Base-by-base conservation (phyloP, 257 asterid genomes). In the Solanum ossicruentum region DNA sequence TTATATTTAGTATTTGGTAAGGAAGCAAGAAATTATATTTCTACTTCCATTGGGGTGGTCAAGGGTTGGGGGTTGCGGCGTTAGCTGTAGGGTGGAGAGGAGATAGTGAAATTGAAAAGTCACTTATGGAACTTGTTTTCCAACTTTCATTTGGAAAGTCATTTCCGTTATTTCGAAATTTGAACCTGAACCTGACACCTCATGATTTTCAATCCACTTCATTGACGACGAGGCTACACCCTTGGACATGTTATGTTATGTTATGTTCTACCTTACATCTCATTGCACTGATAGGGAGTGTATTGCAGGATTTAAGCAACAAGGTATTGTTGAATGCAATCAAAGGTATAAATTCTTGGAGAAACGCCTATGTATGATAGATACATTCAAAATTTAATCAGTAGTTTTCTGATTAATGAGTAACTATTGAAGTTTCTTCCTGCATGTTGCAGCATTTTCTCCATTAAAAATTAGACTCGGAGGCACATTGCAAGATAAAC, bases 401-500 rank as follows among this genome's bases (percentile, higher is more conserved):
- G 89, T 82, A 58, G 57, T 49, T 57, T 12, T 52, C 52, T 82
- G 83, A 7, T 51, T 56, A 67, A 36, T 26, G 60, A 43, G 72
- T 9, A n/a, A 32, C 39, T 23, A 58, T 61, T 26, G 81, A 52
- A 36, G 56, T 49, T 77, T 45, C 23, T 21, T 45, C 32, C 51
- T 16, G 49, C 39, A n/a, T 49, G 36, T 65, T 91, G 89, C 98
- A 94, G 99, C 97, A 3, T 93, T 96, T 88, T 90, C 97, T 55
- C 98, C 98, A 7, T 84, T 96, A 60, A 94, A 90, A 86, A 85
- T 96, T 72, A 90, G 99, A 88, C 90, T 96, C 26, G 99, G 99
- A 69, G 99, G 99, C 72, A 93, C 99, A 21, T 88, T 94, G 88
- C 96, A 94, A 91, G 98, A 94, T 87, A 93, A 87, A 88, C 85